These are phyloP conservation scores for Candida tunisiensis DNA, from an alignment of 1,139 yeast genomes.

Conservation along the genomic window DNA sequence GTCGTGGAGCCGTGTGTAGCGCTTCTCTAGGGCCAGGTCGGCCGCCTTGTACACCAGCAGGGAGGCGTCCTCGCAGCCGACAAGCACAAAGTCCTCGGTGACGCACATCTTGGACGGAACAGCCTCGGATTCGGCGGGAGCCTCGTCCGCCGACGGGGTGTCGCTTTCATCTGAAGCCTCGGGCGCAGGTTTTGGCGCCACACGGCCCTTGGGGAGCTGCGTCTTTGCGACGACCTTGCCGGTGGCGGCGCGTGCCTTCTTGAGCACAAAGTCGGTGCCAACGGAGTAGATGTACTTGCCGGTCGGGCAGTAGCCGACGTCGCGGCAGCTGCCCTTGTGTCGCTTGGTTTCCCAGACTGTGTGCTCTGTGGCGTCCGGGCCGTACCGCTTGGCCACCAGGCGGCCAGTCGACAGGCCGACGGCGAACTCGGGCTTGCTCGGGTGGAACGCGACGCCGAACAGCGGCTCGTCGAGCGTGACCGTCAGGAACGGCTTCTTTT, in stretches of 20 bases:
- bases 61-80: conserved; percentile 72
- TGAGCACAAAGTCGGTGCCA: conserved; percentile 69
- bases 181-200: too few relatives aligned
- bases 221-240: conserved; percentile 62
- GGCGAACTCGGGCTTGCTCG: conserved; percentile 43
- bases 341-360: conserved; percentile 68
- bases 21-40: conserved; percentile 21
- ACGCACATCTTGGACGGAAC: conserved; percentile 48
- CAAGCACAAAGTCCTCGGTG: conserved; percentile 44
- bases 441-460: conserved; percentile 71
- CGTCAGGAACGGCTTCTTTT: conserved; percentile 3
- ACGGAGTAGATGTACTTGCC: conserved; percentile 48
- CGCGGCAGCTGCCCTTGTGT: conserved; percentile 80
- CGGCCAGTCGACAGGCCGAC: conserved; percentile 75
- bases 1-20: conserved; percentile 40
- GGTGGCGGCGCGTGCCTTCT: conserved; percentile 52
- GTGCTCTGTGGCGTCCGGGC: conserved; percentile 16
- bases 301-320: conserved; percentile 46
- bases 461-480: conserved; percentile 30
- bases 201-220: too few relatives aligned
- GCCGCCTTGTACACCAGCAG: conserved; percentile 45
- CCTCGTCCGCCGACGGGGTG: too few relatives aligned
- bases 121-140: conserved; percentile 20
- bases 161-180: too few relatives aligned
- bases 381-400: conserved; percentile 27